These are phyloP conservation scores for Clonostachys byssicola DNA, from an alignment of 2,329 filamentous ascomycete species.

Conservation along the genomic window DNA sequence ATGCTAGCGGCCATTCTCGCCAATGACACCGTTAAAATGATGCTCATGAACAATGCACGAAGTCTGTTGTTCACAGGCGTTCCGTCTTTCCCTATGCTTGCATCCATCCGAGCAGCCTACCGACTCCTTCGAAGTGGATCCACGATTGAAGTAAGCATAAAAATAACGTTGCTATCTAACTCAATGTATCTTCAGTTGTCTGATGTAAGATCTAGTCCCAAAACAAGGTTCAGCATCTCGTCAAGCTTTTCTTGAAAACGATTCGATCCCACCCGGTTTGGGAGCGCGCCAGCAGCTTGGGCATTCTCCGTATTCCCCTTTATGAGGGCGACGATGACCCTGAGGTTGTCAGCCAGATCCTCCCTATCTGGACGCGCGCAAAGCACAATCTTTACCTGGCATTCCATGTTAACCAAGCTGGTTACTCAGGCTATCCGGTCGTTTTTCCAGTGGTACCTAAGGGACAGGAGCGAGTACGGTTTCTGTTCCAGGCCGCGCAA, in stretches of 20 bases:
- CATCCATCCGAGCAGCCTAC: not conserved
- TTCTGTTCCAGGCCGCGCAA: too few relatives aligned
- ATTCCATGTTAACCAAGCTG: too few relatives aligned
- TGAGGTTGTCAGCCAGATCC: conserved; percentile 15
- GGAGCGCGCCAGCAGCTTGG: conserved; percentile 8
- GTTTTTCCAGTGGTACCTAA: too few relatives aligned
- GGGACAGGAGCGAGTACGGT: too few relatives aligned
- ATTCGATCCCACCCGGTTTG: conserved; percentile 11
- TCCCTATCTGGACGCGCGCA: conserved; percentile 14
- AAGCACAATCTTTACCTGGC: not conserved
- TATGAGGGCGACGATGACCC: conserved; percentile 13
- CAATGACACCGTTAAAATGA: not conserved
- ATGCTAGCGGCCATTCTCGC: not conserved
- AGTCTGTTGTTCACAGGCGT: not conserved
- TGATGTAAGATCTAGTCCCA: not conserved
- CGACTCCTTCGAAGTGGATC: too few relatives aligned
- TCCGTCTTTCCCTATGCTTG: not conserved
- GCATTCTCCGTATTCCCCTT: conserved; percentile 16
- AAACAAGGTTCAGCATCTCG: conserved; percentile 8
- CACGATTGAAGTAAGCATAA: too few relatives aligned
- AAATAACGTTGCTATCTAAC: too few relatives aligned
- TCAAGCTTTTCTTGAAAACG: conserved; percentile 11
- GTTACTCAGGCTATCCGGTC: too few relatives aligned
- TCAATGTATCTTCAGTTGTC: too few relatives aligned
- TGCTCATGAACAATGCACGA: not conserved